phyloP scores from a whole-genome alignment of 2,329 filamentous ascomycete genomes.

The Aulographum hederae region DNA sequence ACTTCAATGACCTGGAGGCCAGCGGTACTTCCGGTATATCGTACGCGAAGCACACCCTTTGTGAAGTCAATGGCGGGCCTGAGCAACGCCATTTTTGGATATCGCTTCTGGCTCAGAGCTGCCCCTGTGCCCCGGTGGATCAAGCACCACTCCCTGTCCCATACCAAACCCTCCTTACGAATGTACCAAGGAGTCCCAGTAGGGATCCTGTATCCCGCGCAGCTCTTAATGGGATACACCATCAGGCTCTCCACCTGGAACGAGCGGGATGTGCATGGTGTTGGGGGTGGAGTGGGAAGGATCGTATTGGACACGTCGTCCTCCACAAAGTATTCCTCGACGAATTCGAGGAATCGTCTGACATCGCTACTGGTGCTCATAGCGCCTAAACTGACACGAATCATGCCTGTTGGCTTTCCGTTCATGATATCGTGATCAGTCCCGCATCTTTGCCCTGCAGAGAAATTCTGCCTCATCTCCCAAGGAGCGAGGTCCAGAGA shows the following conservation, averaged over 20 bases:
- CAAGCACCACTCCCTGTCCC: slow-evolving; percentile 95
- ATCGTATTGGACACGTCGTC: background rate
- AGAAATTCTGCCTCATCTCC: slow-evolving; percentile 76
- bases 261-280: slow-evolving; percentile 13
- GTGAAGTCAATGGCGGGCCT: slow-evolving; percentile 56
- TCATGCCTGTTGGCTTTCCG: slow-evolving; percentile 74
- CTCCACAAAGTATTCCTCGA: slow-evolving; percentile 31
- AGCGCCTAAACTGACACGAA: slow-evolving; percentile 72
- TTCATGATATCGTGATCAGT: slow-evolving; percentile 38
- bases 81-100: slow-evolving; percentile 75
- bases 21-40: slow-evolving; percentile 24
- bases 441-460: slow-evolving; percentile 68
- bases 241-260: slow-evolving; percentile 24
- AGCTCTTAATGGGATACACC: slow-evolving; percentile 91
- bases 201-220: slow-evolving; percentile 59
- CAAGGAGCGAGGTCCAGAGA: slow-evolving; percentile 56
- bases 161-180: slow-evolving; percentile 63
- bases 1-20: slow-evolving; percentile 15
- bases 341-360: slow-evolving; percentile 49
- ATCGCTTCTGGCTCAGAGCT: slow-evolving; percentile 73
- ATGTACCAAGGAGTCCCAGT: slow-evolving; percentile 52
- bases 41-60: slow-evolving; percentile 44
- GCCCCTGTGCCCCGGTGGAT: slow-evolving; percentile 72
- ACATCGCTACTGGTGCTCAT: slow-evolving; percentile 74
- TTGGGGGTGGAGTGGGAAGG: background rate